Conservation (phyloP, 176 grass and related monocot genomes). For the Miscanthus lutarioriparius region DNA sequence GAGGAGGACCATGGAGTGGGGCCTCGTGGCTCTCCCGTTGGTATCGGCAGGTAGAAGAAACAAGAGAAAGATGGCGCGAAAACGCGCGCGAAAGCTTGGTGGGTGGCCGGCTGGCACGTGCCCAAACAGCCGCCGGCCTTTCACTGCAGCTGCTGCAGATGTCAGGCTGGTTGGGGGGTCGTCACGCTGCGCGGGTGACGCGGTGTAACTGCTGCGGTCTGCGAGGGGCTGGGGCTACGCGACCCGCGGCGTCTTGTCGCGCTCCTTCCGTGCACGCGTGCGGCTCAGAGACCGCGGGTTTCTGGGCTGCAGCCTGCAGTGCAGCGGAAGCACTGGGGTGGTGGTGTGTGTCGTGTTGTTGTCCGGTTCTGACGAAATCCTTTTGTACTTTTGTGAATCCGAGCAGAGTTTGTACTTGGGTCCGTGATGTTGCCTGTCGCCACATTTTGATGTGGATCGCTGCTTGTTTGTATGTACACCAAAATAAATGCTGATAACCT, state of each 20-base stretch:
- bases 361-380: not conserved
- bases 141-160: not conserved
- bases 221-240: too few relatives aligned
- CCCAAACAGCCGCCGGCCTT: not conserved
- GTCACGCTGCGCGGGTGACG: slow-evolving; percentile 41
- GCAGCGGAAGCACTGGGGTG: not conserved
- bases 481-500: slow-evolving; percentile 13
- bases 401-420: slow-evolving; percentile 1
- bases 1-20: too few relatives aligned
- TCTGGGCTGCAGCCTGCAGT: not conserved
- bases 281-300: not conserved
- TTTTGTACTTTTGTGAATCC: not conserved
- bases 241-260: not conserved
- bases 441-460: too few relatives aligned
- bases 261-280: not conserved
- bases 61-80: not conserved
- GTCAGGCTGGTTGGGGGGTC: not conserved
- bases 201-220: slow-evolving; percentile 12
- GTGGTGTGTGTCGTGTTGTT: not conserved
- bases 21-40: too few relatives aligned
- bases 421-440: not conserved
- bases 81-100: not conserved
- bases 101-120: not conserved
- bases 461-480: slow-evolving; percentile 2
- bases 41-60: not conserved